Percentiles rank a stretch among this genome's conserved stretches.
Evolutionary conservation across 768 basidiomycete species (phyloP).

Genomic region (Fomitopsis serialis): DNA sequence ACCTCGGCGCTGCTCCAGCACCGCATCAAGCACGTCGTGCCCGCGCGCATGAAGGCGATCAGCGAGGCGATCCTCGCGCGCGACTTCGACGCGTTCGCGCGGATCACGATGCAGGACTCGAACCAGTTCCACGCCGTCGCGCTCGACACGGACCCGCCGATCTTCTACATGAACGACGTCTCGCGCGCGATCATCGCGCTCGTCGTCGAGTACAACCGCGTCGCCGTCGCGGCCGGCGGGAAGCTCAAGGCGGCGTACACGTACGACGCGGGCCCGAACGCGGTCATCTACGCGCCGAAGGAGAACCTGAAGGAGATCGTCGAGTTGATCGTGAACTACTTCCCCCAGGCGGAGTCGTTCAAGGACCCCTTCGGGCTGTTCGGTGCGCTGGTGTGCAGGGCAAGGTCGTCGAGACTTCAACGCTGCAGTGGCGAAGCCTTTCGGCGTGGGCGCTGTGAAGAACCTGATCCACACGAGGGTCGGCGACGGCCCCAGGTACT

Average conservation of each 20-base stretch:
- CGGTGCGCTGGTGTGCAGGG: slow-evolving; percentile 38
- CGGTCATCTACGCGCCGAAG: slow-evolving; percentile 87
- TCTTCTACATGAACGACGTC: slow-evolving; percentile 99
- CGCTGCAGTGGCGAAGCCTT: slow-evolving; percentile 65
- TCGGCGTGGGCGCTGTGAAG: slow-evolving; percentile 76
- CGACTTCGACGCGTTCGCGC: slow-evolving; percentile 88
- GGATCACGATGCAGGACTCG: slow-evolving; percentile 93
- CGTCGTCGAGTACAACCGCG: slow-evolving; percentile 89
- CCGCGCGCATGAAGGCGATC: slow-evolving; percentile 79
- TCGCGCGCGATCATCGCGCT: slow-evolving; percentile 87
- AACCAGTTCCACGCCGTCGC: slow-evolving; percentile 99
- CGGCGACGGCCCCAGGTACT: slow-evolving; percentile 87
- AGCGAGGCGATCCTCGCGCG: slow-evolving; percentile 67
- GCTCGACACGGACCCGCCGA: slow-evolving; percentile 94
- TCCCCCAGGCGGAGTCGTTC: slow-evolving; percentile 79
- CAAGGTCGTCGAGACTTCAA: slow-evolving; percentile 71
- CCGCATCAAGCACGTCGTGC: slow-evolving; percentile 84
- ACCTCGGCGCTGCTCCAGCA: slow-evolving; percentile 85
- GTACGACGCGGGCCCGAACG: slow-evolving; percentile 98
- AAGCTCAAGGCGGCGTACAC: slow-evolving; percentile 91
- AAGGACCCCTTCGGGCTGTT: slow-evolving; percentile 72
- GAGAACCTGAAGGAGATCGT: slow-evolving; percentile 77
- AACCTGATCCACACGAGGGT: slow-evolving; percentile 88
- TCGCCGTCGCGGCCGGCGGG: slow-evolving; percentile 49
- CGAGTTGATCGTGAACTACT: slow-evolving; percentile 71